Base-by-base conservation (phyloP, 345 rosid genomes). In the Cardamine occulta region DNA sequence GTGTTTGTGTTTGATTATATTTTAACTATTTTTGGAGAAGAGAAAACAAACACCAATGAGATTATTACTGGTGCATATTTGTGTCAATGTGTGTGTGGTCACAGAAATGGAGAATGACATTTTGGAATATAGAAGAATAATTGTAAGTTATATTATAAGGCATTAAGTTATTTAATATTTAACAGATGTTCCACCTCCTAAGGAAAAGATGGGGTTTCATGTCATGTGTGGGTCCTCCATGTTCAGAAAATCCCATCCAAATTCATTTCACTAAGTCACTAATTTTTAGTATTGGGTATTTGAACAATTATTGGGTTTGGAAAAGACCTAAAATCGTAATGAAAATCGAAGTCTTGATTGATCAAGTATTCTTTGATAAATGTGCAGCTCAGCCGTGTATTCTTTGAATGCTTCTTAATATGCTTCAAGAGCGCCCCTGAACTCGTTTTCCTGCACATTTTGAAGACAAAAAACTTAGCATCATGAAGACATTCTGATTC, bases 41-140 rank as follows among this genome's bases (percentile, higher is more conserved):
- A 39, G 63, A 29, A n/a, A n/a, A n/a, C n/a, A n/a, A 68, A 68
- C 61, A 69, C 79, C 75, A 76, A 54, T 63, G 66, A 70, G 53
- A 37, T 45, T 29, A 19, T 55, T 48, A 70, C 75, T 63, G 51
- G 60, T 70, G 32, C 11, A 2, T 63, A 13, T 65, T 2, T 63
- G 71, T 76, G 75, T 70, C 80, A 55, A 26, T 63, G 3, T 63
- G 42, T 63, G 51, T 63, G 23, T 53, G 71, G 75, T 56, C 42
- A 13, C 4, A 21, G 9, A 68, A 42, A 4, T 31, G 31, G 58
- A 53, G 23, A 63, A 55, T 26, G 60, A 44, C 64, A 63, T 5
- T 54, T 52, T 45, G 67, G 13, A 48, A 24, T 12, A 56, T 56
- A 58, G 37, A 17, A 14, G 57, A 39, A 62, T 45, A 54, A 32